Evolutionary conservation across 2,329 filamentous ascomycete species (phyloP).

Genomic region (Keithomyces neogunnii): DNA sequence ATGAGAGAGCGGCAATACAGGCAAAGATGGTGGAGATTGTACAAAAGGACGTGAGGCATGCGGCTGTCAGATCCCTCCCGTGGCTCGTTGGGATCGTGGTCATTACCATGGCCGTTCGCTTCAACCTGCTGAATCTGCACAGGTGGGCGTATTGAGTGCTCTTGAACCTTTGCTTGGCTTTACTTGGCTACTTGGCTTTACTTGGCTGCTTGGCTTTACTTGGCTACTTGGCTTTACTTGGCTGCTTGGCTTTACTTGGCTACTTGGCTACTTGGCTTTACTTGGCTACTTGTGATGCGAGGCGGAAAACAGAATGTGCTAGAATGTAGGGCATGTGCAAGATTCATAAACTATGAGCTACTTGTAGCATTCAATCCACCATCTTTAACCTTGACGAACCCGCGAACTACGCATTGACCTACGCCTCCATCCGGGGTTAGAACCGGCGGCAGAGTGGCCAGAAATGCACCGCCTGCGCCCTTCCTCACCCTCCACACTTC

Average conservation of each 20-base stretch:
- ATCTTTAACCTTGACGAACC: background rate
- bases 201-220: too few species aligned
- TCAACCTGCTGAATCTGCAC: background rate
- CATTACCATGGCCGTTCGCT: background rate
- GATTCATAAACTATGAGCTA: background rate
- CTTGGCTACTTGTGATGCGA: too few species aligned
- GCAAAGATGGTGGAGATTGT: conserved; percentile 2
- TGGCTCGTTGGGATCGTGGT: too few species aligned
- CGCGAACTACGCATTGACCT: background rate
- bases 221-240: too few species aligned
- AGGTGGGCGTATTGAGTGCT: background rate
- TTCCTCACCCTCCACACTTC: background rate
- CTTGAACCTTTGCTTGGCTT: too few species aligned
- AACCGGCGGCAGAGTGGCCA: background rate
- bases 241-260: too few species aligned
- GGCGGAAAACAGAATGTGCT: too few species aligned
- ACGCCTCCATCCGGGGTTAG: background rate
- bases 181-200: too few species aligned
- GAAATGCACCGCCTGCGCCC: background rate
- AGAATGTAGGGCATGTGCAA: too few species aligned
- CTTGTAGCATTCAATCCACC: background rate
- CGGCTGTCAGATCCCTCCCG: background rate
- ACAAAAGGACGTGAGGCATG: background rate
- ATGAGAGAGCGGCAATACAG: conserved; percentile 17
- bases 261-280: too few species aligned